Evolutionary conservation across 1,284 basidiomycete species (phyloP).

Genomic region (Boletus semigastroideus): DNA sequence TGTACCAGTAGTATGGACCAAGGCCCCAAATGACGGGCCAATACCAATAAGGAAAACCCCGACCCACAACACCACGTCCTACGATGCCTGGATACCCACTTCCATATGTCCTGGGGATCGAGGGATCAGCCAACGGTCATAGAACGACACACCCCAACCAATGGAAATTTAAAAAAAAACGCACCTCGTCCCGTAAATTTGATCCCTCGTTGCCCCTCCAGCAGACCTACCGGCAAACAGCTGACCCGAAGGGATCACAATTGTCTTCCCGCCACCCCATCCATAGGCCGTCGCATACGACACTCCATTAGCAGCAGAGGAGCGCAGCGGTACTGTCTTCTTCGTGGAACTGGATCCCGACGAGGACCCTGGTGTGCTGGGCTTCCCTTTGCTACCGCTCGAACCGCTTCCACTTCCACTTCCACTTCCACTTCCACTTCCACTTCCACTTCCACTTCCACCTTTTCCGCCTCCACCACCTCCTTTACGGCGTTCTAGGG

Average conservation of each 20-base stretch:
- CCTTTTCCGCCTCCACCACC: slow-evolving; percentile 30
- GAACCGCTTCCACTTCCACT: slow-evolving; percentile 24
- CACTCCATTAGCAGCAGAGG: slow-evolving; percentile 24
- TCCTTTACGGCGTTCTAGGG: slow-evolving; percentile 28
- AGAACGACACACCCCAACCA: neutral
- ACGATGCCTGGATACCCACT: slow-evolving; percentile 39
- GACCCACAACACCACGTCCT: slow-evolving; percentile 29
- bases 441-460: slow-evolving; percentile 23
- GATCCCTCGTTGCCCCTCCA: slow-evolving; percentile 41
- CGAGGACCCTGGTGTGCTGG: neutral
- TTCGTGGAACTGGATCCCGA: slow-evolving; percentile 21
- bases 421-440: slow-evolving; percentile 27
- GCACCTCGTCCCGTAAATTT: slow-evolving; percentile 43
- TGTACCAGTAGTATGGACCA: slow-evolving; percentile 15
- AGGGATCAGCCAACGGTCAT: neutral
- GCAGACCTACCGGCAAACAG: slow-evolving; percentile 41
- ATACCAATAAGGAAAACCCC: slow-evolving; percentile 39
- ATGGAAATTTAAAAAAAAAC: slow-evolving; percentile 11
- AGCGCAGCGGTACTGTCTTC: slow-evolving; percentile 28
- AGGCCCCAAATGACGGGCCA: slow-evolving; percentile 36
- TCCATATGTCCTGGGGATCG: slow-evolving; percentile 33
- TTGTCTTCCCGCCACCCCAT: slow-evolving; percentile 34
- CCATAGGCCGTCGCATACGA: slow-evolving; percentile 37
- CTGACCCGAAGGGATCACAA: slow-evolving; percentile 41
- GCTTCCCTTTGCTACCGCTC: slow-evolving; percentile 1